These are phyloP conservation scores for Leucosporidium yakuticum DNA, from an alignment of 768 basidiomycete species.

Conservation along the genomic window DNA sequence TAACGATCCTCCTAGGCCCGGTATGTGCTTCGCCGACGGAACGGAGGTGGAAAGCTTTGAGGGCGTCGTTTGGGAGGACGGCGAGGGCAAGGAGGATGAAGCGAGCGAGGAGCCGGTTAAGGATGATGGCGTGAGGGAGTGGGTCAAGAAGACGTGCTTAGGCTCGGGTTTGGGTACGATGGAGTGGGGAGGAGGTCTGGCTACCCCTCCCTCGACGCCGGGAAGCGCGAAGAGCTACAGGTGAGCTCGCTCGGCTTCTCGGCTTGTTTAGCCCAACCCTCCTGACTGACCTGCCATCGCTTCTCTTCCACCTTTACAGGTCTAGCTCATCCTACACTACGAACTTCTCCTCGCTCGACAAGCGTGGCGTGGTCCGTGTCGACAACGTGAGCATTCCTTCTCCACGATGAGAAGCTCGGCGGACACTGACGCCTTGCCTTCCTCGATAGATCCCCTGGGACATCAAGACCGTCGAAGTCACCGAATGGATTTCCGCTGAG, in stretches of 20 bases:
- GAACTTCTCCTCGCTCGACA: background rate
- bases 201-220: background rate
- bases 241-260: background rate
- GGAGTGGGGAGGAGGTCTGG: background rate
- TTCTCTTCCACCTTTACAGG: background rate
- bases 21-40: conserved; percentile 1
- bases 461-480: background rate
- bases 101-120: background rate
- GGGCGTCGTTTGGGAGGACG: background rate
- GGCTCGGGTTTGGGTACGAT: background rate
- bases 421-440: too few relatives aligned
- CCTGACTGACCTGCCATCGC: background rate
- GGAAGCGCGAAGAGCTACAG: background rate
- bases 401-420: background rate
- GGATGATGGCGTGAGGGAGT: too few relatives aligned
- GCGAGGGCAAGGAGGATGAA: background rate
- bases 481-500: background rate
- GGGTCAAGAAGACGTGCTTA: background rate
- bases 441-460: conserved; percentile 10
- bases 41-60: background rate
- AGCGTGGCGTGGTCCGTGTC: conserved; percentile 6
- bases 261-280: background rate
- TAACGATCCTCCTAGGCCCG: conserved; percentile 4
- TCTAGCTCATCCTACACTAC: background rate
- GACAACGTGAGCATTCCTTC: background rate